Conservation (phyloP, 805 yeast species). For the Starmerella bombi region DNA sequence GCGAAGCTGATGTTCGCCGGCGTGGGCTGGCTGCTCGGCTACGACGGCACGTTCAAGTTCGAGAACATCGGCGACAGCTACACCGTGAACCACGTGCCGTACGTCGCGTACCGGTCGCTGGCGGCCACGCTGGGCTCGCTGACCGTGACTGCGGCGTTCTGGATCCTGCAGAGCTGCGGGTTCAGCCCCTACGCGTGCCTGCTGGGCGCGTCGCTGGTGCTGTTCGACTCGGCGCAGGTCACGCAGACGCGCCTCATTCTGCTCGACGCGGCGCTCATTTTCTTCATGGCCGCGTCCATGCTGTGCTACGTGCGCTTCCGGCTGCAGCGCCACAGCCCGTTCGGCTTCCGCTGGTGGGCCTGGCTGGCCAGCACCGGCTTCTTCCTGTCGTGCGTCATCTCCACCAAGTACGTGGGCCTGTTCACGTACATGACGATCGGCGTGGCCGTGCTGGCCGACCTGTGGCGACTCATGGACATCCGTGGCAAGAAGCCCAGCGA, state of each 20-base stretch:
- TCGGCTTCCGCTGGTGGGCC: slow-evolving; percentile 79
- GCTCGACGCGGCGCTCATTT: slow-evolving; percentile 78
- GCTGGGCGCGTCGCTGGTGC: slow-evolving; percentile 48
- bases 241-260: slow-evolving; percentile 81
- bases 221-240: slow-evolving; percentile 69
- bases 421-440: slow-evolving; percentile 84
- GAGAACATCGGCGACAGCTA: slow-evolving; percentile 59
- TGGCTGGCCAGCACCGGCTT: slow-evolving; percentile 81
- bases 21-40: slow-evolving; percentile 75
- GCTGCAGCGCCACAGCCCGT: slow-evolving; percentile 46
- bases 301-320: slow-evolving; percentile 62
- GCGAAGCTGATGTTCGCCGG: slow-evolving; percentile 88
- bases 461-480: slow-evolving; percentile 43
- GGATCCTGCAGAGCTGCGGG: slow-evolving; percentile 64
- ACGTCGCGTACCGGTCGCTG: slow-evolving; percentile 67
- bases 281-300: slow-evolving; percentile 77
- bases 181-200: slow-evolving; percentile 62
- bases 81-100: slow-evolving; percentile 66
- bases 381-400: slow-evolving; percentile 75
- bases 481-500: slow-evolving; percentile 47
- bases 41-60: slow-evolving; percentile 79
- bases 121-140: slow-evolving; percentile 73
- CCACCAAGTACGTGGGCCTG: slow-evolving; percentile 94
- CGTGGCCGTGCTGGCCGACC: slow-evolving; percentile 70
- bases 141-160: slow-evolving; percentile 79